These are phyloP conservation scores for Eucalyptus decipiens DNA, from an alignment of 345 rosid genomes.

Conservation along the genomic window DNA sequence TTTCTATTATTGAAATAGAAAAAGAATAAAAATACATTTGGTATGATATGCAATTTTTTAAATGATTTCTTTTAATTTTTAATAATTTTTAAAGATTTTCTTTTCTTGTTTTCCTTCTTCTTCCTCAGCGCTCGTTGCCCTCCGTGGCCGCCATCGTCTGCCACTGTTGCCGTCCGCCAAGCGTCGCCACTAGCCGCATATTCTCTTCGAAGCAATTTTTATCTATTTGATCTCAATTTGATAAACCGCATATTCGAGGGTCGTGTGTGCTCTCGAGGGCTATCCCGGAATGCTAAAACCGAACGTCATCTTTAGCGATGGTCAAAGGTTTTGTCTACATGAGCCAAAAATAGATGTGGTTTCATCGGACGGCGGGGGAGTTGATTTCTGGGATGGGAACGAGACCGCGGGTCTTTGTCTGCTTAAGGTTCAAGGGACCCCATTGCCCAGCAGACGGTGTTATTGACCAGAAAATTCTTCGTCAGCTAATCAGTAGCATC, in stretches of 20 bases:
- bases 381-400: not conserved
- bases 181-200: accelerated
- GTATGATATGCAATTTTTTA: no score
- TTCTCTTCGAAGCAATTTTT: not conserved
- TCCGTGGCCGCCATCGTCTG: accelerated
- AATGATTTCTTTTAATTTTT: no score
- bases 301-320: not conserved
- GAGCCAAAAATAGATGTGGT: no score
- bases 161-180: accelerated
- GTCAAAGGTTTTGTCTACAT: not conserved
- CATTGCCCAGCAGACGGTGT: not conserved
- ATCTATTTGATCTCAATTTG: not conserved
- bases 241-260: not conserved
- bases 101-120: no score
- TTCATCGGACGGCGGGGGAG: not conserved
- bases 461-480: not conserved
- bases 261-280: not conserved
- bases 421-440: not conserved
- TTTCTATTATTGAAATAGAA: no score
- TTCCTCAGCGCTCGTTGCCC: no score
- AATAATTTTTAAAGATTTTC: no score
- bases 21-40: accelerated
- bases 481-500: not conserved
- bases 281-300: not conserved
- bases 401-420: not conserved